Base-by-base conservation (phyloP, 163 green algal genomes). In the Chlamydomonas reinhardtii region DNA sequence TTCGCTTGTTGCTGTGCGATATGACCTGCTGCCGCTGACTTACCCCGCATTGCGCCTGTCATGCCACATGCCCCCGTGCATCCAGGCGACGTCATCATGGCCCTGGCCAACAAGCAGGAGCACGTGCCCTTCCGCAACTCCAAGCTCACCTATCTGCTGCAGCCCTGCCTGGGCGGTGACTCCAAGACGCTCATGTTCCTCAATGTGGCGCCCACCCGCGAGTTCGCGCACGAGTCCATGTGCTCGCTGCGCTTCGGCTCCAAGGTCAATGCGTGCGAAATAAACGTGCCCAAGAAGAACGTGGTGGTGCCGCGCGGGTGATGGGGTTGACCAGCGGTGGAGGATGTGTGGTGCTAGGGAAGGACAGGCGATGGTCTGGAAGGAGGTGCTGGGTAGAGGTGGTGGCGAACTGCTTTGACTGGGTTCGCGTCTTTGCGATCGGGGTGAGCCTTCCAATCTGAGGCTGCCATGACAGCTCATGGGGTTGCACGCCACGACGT, bases 121-220 rank as follows among this genome's bases (percentile, higher is more conserved):
- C 97, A 99, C 90, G 90, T 99, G 25, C 97, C 97, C 0, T 99
- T 97, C 94, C 94, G 97, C 88, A 99, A 99, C 95, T 98, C 94
- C 91, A 99, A 99, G 93, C 94, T 99, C 31, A 99, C 97, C 0
- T 80, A 82, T 43, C 66, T 74, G 71, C 71, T 83, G 65, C 86
- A 94, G 89, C 90, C 92, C 32, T 95, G 91, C 88, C 76, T 98
- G 73, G 94, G 95, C 14, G 93, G 94, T 29, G 93, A 96, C 83
- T 92, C 92, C 73, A 97, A 97, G 89, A 95, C 94, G 48, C 91
- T 97, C 48, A 97, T 93, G 97, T 97, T 99, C 92, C 95, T 99
- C 76, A 99, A 99, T 91, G 91, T 99, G 29, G 91, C 94, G 14
- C 98, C 98, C n/a, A 89, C 87, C 0, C 70, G 81, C 20, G 90